Conservation (phyloP, 140 eudicot species). For the Flaveria floridana region DNA sequence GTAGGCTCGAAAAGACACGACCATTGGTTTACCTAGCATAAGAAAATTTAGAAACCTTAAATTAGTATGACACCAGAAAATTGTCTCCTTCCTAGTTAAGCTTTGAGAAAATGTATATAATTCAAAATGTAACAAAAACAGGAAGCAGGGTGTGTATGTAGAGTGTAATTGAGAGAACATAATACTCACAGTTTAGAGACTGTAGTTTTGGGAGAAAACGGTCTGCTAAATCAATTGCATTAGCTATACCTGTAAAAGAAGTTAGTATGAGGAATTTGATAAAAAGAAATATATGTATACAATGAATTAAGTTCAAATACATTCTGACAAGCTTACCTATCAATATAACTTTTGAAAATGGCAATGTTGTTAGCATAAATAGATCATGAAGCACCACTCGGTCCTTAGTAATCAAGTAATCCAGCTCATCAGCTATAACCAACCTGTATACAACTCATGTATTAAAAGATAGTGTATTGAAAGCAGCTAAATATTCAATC, state of each 20-base stretch:
- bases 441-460: constrained; percentile 47
- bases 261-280: background rate
- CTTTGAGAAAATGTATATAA: background rate
- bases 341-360: constrained; percentile 78
- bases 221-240: constrained; percentile 96
- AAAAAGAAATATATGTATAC: background rate
- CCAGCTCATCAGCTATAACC: constrained; percentile 89
- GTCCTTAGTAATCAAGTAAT: constrained; percentile 89
- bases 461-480: constrained; percentile 11
- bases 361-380: constrained; percentile 84
- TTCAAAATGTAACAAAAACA: background rate
- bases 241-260: constrained; percentile 70
- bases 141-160: background rate
- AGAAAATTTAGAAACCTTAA: constrained; percentile 12
- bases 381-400: constrained; percentile 92
- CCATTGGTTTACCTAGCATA: constrained; percentile 70
- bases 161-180: background rate
- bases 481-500: constrained; percentile 5
- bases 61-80: background rate
- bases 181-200: constrained; percentile 84
- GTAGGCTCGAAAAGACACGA: constrained; percentile 77
- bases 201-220: constrained; percentile 95
- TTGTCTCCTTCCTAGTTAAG: constrained; percentile 3
- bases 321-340: constrained; percentile 46
- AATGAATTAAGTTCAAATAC: background rate